A percentile compares a stretch with the other conserved stretches of the same genome.
These are phyloP conservation scores for Halophytophthora polymorphica DNA, from an alignment of 352 stramenopile genomes.

Conservation along the genomic window DNA sequence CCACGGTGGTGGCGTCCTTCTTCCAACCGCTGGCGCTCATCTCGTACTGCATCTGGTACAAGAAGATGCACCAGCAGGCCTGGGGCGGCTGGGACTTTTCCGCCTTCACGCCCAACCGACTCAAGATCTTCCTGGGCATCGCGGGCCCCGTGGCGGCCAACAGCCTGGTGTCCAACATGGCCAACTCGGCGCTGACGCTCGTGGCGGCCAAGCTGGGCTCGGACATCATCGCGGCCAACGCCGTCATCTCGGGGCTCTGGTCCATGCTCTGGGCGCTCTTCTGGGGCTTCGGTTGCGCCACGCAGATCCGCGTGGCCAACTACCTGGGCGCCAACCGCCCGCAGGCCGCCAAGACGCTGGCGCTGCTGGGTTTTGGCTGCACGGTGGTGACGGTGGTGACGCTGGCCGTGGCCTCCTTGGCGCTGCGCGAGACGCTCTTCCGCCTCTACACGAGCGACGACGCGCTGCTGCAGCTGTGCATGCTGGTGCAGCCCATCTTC, in stretches of 20 bases:
- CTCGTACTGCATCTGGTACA: slow-evolving; percentile 58
- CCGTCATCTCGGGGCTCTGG: slow-evolving; percentile 53
- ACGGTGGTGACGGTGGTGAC: slow-evolving; percentile 32
- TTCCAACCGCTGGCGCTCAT: slow-evolving; percentile 61
- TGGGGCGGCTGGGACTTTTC: slow-evolving; percentile 50
- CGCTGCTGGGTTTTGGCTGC: slow-evolving; percentile 42
- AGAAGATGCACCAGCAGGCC: slow-evolving; percentile 53
- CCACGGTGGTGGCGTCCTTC: slow-evolving; percentile 56
- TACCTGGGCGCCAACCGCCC: slow-evolving; percentile 52
- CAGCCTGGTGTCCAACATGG: slow-evolving; percentile 43
- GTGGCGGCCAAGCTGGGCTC: slow-evolving; percentile 51
- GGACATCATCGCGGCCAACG: slow-evolving; percentile 52
- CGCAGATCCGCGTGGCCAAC: slow-evolving; percentile 59
- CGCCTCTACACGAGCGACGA: slow-evolving; percentile 32
- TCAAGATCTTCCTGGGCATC: slow-evolving; percentile 48
- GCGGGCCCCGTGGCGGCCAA: slow-evolving; percentile 41
- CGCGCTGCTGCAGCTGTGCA: slow-evolving; percentile 22
- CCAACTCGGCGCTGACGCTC: slow-evolving; percentile 46
- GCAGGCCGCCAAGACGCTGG: slow-evolving; percentile 40
- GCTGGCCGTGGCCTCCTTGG: slow-evolving; percentile 32
- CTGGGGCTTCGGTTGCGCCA: slow-evolving; percentile 62
- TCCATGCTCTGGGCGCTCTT: slow-evolving; percentile 53
- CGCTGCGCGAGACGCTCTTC: slow-evolving; percentile 24
- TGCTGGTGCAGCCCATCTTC: slow-evolving; percentile 30
- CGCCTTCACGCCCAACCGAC: slow-evolving; percentile 36